Evolutionary conservation across 192 early-diverging fungal species (phyloP), one percentile per base, ranked within the genome.

Genomic region (Rhizophagus prolifer): DNA sequence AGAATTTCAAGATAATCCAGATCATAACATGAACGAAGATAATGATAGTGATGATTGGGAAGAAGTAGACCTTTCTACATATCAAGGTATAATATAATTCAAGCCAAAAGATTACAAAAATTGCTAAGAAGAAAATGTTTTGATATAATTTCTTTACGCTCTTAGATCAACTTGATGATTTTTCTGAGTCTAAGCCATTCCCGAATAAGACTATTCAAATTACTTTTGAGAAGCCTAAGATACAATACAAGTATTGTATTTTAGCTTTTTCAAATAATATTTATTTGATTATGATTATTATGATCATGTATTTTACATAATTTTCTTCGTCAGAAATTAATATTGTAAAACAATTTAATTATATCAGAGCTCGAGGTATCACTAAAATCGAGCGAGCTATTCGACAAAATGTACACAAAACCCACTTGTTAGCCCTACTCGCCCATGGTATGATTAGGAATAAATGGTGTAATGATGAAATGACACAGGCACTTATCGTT

Each of bases 341-440:
- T 8, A 64, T 21, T 21, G 21, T 26, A 21, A 70, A 21, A n/a
- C 70, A 4, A n/a, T 36, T 34, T 44, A 23, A 34, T 31, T 59
- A 30, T 59, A 66, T 59, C 71, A 87, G 83, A 76, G 72, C 80
- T 14, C 58, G 73, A 38, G 83, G 86, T 14, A 81, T 91, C 12
- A 79, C 82, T 23, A 87, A 88, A 65, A 77, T 83, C 62, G 83
- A 89, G 47, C 83, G 91, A 26, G 76, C 78, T 28, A 69, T 85
- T 16, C 87, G 91, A 25, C 79, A 84, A 6, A 78, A 86, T 77
- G 79, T 86, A 6, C 91, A 92, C 70, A 88, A 91, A 68, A 82
- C 82, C 9, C 91, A 93, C 83, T 75, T 92, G 9, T 61, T 91
- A 0, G 82, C 80, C 28, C 78, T 93, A 16, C 72, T 92, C 8